Conservation (phyloP, 1,284 basidiomycete genomes). For the Pisolithus thermaeus region DNA sequence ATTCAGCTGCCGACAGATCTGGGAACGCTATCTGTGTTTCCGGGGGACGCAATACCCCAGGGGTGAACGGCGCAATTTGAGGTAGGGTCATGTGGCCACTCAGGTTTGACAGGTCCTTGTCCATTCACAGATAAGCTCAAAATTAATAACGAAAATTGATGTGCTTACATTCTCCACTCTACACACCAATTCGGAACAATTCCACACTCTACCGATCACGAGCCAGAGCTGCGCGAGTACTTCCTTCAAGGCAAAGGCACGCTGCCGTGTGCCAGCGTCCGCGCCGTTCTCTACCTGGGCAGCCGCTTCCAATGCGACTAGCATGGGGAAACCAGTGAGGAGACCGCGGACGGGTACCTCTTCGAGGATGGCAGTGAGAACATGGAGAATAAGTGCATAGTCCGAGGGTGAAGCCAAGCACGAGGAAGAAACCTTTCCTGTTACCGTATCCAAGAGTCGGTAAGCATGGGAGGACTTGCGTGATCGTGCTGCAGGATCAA, state of each 20-base stretch:
- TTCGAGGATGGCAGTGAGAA: slow-evolving; percentile 66
- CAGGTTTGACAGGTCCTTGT: slow-evolving; percentile 25
- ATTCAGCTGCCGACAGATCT: slow-evolving; percentile 13
- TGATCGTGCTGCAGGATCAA: slow-evolving; percentile 39
- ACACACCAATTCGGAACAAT: slow-evolving; percentile 46
- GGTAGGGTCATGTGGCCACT: slow-evolving; percentile 30
- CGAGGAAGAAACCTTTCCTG: slow-evolving; percentile 37
- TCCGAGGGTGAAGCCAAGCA: slow-evolving; percentile 65
- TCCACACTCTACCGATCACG: slow-evolving; percentile 70
- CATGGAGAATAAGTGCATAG: slow-evolving; percentile 67
- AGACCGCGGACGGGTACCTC: slow-evolving; percentile 70
- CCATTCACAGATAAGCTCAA: slow-evolving; percentile 22
- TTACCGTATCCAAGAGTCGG: slow-evolving; percentile 44
- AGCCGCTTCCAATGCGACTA: slow-evolving; percentile 68
- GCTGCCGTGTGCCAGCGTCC: slow-evolving; percentile 37
- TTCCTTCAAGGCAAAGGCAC: slow-evolving; percentile 58
- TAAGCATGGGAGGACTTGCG: slow-evolving; percentile 53
- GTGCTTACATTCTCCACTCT: slow-evolving; percentile 51
- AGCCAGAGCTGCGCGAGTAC: slow-evolving; percentile 63
- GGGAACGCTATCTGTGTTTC: slow-evolving; percentile 27
- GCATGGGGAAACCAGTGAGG: slow-evolving; percentile 79
- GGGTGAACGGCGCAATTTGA: slow-evolving; percentile 21
- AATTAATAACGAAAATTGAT: slow-evolving; percentile 13
- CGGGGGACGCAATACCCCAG: slow-evolving; percentile 26
- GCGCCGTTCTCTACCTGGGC: slow-evolving; percentile 38